Base-by-base conservation (phyloP, 129 eudicot genomes). In the Artemisia tridentata region DNA sequence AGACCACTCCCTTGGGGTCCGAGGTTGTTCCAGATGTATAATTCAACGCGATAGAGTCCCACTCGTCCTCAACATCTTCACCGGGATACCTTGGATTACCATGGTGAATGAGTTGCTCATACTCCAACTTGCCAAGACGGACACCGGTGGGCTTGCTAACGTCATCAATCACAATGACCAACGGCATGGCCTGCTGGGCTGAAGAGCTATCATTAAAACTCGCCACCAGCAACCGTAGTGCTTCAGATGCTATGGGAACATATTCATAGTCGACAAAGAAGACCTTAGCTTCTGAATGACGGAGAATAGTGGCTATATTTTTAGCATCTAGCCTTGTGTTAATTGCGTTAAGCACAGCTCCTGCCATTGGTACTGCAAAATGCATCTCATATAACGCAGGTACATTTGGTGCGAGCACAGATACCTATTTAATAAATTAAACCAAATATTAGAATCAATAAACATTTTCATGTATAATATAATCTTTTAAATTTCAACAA, bases 331-430 rank as follows among this genome's bases (percentile, higher is more conserved):
- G 87, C 72, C 93, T 68, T 5, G 91, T 82, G 73, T 90, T 90
- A 47, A 90, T 83, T 4, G 96, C 72, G 41, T 86, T 89, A 20
- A 89, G 93, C 29, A 89, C 92, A 0, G 84, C 96, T 21, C 96
- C 96, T 0, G 96, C 88, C 96, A 88, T 88, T 8, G 96, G 91
- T 8, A 88, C 88, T 7, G 91, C 88, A 51, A 85, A 88, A 63
- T 88, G 96, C 87, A 86, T 79, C 80, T 89, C 96, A 50, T 84
- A 89, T 65, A 86, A 15, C 15, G 96, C 96, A 4, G 96, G 93
- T n/a, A 81, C 58, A 15, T 89, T 89, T 23, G 96, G 96, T 8
- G 96, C 91, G 18, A 89, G 45, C 19, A 89, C 96, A 3, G 96
- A 89, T 15, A 89, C 96, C 96, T 89, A 17, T 4, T 17, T 4